These are phyloP conservation scores for Glonium stellatum DNA, from an alignment of 495 filamentous ascomycete genomes.

Conservation along the genomic window DNA sequence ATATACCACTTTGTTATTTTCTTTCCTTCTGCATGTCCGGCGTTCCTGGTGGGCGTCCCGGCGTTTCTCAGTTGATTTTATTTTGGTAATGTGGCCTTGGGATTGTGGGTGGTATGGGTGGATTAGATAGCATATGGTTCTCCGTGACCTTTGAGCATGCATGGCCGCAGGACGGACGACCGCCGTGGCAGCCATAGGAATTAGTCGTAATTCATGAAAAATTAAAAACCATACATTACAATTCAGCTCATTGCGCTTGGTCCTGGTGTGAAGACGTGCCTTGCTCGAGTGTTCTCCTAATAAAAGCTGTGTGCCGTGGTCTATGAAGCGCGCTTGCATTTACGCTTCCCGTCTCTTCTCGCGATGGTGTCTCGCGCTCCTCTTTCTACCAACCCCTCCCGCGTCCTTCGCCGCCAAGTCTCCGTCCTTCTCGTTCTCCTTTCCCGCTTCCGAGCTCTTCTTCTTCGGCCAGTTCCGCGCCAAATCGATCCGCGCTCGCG, in stretches of 20 bases:
- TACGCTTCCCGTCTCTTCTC: conserved; percentile 15
- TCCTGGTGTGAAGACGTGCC: not conserved
- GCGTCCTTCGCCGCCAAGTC: not conserved
- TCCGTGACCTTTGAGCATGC: not conserved
- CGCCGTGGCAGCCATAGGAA: not conserved
- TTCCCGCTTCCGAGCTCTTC: conserved; percentile 40
- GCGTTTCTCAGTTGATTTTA: not conserved
- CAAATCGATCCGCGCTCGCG: conserved; percentile 76
- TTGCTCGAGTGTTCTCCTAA: not conserved
- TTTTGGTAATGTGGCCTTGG: not conserved
- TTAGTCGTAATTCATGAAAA: conserved; percentile 1
- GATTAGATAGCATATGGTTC: not conserved
- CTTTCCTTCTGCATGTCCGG: conserved; percentile 15
- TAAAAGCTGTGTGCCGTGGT: not conserved
- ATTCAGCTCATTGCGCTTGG: conserved; percentile 14
- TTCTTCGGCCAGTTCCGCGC: conserved; percentile 90
- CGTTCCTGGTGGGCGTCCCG: conserved; percentile 16
- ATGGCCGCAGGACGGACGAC: not conserved
- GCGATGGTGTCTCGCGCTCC: conserved; percentile 14
- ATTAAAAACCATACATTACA: not conserved
- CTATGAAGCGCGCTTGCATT: not conserved
- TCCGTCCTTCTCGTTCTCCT: conserved; percentile 7
- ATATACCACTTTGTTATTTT: conserved; percentile 5
- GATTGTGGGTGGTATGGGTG: not conserved
- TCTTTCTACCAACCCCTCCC: conserved; percentile 14